Evolutionary conservation across 169 alveolate genomes (phyloP).

Genomic region (Blepharisma undulans): DNA sequence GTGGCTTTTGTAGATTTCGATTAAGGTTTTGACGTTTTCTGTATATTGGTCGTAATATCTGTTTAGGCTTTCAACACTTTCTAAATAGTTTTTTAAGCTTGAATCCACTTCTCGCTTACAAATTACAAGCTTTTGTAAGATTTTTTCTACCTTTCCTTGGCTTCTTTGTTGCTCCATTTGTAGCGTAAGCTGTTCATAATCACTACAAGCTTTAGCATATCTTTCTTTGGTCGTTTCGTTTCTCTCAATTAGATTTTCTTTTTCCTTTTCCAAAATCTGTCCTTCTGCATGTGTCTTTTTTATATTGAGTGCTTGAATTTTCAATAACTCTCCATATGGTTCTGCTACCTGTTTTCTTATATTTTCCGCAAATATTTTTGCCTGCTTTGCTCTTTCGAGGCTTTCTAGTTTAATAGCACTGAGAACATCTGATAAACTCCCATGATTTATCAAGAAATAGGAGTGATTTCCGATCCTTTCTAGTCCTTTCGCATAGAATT

Average conservation of each 20-base stretch:
- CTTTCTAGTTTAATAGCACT: background rate
- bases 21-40: background rate
- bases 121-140: background rate
- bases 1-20: background rate
- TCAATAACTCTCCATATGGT: background rate
- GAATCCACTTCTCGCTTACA: background rate
- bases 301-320: background rate
- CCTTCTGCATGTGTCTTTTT: background rate
- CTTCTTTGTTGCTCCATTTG: background rate
- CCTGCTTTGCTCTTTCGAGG: background rate
- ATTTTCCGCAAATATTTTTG: background rate
- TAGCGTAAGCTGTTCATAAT: background rate
- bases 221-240: background rate
- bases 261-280: background rate
- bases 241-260: background rate
- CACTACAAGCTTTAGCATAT: background rate
- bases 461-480: background rate
- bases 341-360: background rate
- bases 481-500: constrained; percentile 2
- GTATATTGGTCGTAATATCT: background rate
- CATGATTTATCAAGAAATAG: background rate
- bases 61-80: background rate
- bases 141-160: background rate
- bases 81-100: background rate
- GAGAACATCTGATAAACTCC: background rate